A percentile compares a stretch with the other conserved stretches of the same genome.
Evolutionary conservation across 192 early-diverging fungal species (phyloP).

Genomic region (Anaeromyces robustus): DNA sequence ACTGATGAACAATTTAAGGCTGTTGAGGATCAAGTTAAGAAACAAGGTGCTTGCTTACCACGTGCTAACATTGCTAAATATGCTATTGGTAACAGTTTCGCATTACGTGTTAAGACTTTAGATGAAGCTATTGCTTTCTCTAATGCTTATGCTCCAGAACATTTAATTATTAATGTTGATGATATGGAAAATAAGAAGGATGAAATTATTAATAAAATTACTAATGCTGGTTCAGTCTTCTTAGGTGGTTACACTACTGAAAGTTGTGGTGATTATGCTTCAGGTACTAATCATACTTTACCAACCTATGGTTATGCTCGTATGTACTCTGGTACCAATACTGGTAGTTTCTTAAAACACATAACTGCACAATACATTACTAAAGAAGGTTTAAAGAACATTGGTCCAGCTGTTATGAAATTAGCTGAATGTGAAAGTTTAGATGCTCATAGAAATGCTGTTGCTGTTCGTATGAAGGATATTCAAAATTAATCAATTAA

Average conservation of each 20-base stretch:
- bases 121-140: constrained; percentile 77
- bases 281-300: constrained; percentile 97
- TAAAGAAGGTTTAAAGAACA: constrained; percentile 59
- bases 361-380: constrained; percentile 89
- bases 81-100: constrained; percentile 72
- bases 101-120: constrained; percentile 49
- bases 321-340: constrained; percentile 98
- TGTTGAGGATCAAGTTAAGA: constrained; percentile 63
- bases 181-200: constrained; percentile 28
- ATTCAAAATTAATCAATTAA: no score
- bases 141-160: constrained; percentile 93
- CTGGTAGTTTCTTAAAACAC: constrained; percentile 89
- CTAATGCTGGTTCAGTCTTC: constrained; percentile 94
- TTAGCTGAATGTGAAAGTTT: constrained; percentile 90
- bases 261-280: constrained; percentile 97
- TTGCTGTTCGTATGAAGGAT: constrained; percentile 67
- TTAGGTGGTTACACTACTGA: constrained; percentile 92
- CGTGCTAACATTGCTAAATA: constrained; percentile 77
- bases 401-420: constrained; percentile 81
- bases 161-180: constrained; percentile 87
- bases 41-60: constrained; percentile 71
- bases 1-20: constrained; percentile 44
- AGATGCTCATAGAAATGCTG: constrained; percentile 94
- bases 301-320: constrained; percentile 96
- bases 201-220: constrained; percentile 38